These are phyloP conservation scores for Macrophomina pseudophaseolina DNA, from an alignment of 2,329 filamentous ascomycete species.

Conservation along the genomic window DNA sequence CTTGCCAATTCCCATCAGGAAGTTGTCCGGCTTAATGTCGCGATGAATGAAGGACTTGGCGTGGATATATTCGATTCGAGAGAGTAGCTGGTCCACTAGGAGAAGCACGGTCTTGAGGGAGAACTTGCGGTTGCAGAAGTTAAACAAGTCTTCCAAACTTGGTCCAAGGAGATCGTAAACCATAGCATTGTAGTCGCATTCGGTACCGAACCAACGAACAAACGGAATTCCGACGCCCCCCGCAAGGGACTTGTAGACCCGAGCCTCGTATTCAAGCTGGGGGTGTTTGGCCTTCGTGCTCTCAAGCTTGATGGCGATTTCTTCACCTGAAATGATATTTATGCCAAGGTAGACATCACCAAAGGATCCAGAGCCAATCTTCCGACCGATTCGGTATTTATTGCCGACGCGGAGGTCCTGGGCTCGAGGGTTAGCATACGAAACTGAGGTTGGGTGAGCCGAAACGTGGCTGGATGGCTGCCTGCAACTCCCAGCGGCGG, in stretches of 20 bases:
- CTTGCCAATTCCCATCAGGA: conserved; percentile 99
- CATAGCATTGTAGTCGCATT: conserved; percentile 99
- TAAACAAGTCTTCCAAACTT: conserved; percentile 97
- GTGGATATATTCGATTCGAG: conserved; percentile 99
- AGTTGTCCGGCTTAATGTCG: conserved; percentile 99
- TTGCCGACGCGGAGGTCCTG: conserved; percentile 99
- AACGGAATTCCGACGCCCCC: conserved; percentile 98
- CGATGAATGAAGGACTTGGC: conserved; percentile 99
- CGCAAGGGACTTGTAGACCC: conserved; percentile 86
- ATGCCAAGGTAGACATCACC: conserved; percentile 97
- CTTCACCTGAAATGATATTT: conserved; percentile 99
- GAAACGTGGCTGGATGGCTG: no score
- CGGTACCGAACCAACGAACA: conserved; percentile 98
- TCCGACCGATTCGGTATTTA: conserved; percentile 98
- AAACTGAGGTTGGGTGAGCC: no score
- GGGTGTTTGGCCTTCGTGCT: conserved; percentile 99
- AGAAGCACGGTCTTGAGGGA: conserved; percentile 56
- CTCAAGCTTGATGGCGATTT: conserved; percentile 99
- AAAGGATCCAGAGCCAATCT: conserved; percentile 97
- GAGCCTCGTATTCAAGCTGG: conserved; percentile 97
- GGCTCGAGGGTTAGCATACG: background rate
- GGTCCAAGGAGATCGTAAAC: conserved; percentile 95
- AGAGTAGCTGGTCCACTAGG: conserved; percentile 96
- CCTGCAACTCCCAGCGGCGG: no score
- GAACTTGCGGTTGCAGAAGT: conserved; percentile 99